These are phyloP conservation scores for Pulicaria dysenterica DNA, from an alignment of 129 eudicot genomes.

Conservation along the genomic window DNA sequence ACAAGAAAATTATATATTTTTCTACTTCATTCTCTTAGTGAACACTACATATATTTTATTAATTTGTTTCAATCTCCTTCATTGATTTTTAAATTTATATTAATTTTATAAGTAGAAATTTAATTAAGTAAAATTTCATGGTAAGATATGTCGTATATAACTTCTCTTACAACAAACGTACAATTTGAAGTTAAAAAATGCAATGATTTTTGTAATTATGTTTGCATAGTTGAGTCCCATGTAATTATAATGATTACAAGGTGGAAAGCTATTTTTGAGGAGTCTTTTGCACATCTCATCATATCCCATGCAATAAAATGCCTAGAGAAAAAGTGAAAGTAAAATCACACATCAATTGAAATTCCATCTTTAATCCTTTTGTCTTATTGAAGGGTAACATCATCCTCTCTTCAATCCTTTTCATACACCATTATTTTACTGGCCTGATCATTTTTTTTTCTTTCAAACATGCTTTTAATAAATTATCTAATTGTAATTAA, in stretches of 20 bases:
- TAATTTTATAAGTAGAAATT: too few species aligned
- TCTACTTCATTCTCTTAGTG: too few species aligned
- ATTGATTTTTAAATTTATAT: too few species aligned
- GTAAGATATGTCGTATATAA: too few species aligned
- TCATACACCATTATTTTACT: conserved; percentile 18
- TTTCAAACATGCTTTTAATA: conserved; percentile 1
- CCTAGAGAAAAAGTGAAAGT: conserved; percentile 41
- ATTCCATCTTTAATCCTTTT: not conserved
- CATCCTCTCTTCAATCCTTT: conserved; percentile 29
- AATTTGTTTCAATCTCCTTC: too few species aligned
- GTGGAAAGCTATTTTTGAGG: conserved; percentile 16
- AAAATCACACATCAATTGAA: conserved; percentile 20
- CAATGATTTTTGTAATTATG: conserved; percentile 16
- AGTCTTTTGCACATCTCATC: conserved; percentile 37
- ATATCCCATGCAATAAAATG: conserved; percentile 24
- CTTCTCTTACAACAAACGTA: too few species aligned
- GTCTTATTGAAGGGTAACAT: conserved; percentile 28
- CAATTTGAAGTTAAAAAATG: not conserved
- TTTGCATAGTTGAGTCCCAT: conserved; percentile 11
- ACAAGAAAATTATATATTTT: too few species aligned
- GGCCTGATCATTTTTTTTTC: conserved; percentile 1
- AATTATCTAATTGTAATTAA: too few species aligned
- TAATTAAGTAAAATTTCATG: too few species aligned
- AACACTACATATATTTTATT: too few species aligned
- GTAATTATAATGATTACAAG: conserved; percentile 16